phyloP scores from a whole-genome alignment of 495 filamentous ascomycete species.

The Podospora anserina region DNA sequence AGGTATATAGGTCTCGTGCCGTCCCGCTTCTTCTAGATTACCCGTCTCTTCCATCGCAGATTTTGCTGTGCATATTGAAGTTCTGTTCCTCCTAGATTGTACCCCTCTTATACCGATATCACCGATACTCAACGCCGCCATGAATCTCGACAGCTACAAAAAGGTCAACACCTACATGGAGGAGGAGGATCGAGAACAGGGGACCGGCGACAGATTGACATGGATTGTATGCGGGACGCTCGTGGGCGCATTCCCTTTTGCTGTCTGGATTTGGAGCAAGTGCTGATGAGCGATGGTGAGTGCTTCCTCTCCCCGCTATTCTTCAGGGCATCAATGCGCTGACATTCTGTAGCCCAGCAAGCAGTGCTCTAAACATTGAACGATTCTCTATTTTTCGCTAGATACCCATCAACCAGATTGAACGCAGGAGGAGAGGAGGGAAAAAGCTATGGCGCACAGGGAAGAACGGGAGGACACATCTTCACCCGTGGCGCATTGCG shows the following conservation, averaged over 20 bases:
- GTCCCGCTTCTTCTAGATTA: neutral
- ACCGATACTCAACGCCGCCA: constrained; percentile 8
- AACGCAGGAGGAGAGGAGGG: neutral
- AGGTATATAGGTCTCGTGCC: neutral
- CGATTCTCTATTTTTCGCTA: neutral
- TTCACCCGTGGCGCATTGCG: neutral
- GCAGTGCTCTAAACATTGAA: neutral
- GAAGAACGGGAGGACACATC: neutral
- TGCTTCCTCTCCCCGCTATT: neutral
- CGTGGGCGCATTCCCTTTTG: constrained; percentile 10
- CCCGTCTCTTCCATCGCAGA: neutral
- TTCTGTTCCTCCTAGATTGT: too few species aligned
- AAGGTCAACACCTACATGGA: constrained; percentile 27
- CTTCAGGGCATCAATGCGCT: neutral
- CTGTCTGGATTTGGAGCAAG: neutral
- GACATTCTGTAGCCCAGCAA: neutral
- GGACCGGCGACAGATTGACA: neutral
- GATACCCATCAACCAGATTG: neutral
- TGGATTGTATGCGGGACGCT: constrained; percentile 11
- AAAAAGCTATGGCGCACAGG: neutral
- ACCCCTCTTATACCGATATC: too few species aligned
- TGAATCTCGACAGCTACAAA: constrained; percentile 33
- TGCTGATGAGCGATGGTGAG: neutral
- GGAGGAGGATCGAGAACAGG: constrained; percentile 9
- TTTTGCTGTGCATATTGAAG: too few species aligned